Base-by-base conservation (phyloP, 768 basidiomycete species). In the Mycena belliarum region DNA sequence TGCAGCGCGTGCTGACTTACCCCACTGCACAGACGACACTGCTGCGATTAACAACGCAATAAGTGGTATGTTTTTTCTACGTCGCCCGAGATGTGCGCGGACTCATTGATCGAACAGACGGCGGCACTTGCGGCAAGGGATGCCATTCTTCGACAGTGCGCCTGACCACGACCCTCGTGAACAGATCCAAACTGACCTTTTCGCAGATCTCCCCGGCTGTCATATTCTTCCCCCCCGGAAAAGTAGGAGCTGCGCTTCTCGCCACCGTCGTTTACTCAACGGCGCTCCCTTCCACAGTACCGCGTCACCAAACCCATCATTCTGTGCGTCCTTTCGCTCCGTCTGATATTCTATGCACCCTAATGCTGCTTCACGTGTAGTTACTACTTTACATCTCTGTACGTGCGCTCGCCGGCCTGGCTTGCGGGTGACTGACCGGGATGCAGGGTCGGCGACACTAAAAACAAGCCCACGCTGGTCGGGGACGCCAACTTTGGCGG, bases 401-500 rank as follows among this genome's bases (percentile, higher is more conserved):
- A 20, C 41, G 55, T 54, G n/a, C 29, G 29, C 7, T 32, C 29
- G 29, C 12, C 29, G 29, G n/a, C n/a, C n/a, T n/a, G n/a, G n/a
- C n/a, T n/a, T n/a, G n/a, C n/a, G n/a, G n/a, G 3, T 5, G 10
- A 28, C 11, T 47, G 29, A 32, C 6, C 10, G 33, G 55, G 7
- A 35, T 9, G 16, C 16, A 35, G 33, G 5, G 47, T 57, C 6
- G 55, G 55, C 0, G 55, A 57, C 18, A 42, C n/a, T 20, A 45
- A 53, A 3, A 53, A 32, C 52, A 53, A 53, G 33, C 42, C 52
- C 12, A 24, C 21, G 16, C 38, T 57, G 18, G 18, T 29, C 14
- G 74, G 75, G 20, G 63, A 64, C 32, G 21, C 69, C 1, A 64
- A 60, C 44, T 75, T 75, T 59, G 59, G 14, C 4, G 74, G 74